Evolutionary conservation across 1,139 yeast genomes (phyloP), one percentile per base, ranked within the genome.

Genomic region (Kodamaea ohmeri): DNA sequence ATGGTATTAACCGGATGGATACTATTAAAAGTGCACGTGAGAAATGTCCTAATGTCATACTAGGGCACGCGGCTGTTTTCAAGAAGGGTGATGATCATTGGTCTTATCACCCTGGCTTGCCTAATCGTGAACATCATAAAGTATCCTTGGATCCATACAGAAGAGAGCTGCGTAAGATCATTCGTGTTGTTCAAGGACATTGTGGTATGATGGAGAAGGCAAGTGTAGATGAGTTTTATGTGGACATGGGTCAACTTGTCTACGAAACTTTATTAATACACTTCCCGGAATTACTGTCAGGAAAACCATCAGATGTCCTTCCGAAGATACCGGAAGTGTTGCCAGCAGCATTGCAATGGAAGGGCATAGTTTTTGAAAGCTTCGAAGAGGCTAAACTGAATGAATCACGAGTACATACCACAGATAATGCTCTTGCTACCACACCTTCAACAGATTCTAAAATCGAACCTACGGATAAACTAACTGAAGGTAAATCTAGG

Each of bases 1-100:
- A 58, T 55, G 97, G 97, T 0, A 81, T 92, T 19, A 70, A 78
- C 20, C 64, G 98, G 42, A 81, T 88, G 81, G 95, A 86, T 52
- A 69, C 76, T 0, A 61, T 88, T 1, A 73, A 73, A 8, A 72
- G 78, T 2, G 96, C 97, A 1, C 65, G 68, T 42, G 60, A 73
- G 44, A 83, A 87, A 56, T 90, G 97, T 49, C 92, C 95, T 1
- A 61, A 72, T 26, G 58, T 92, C 11, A 71, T 84, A 4, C 73
- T 86, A 4, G 92, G 94, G 1, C 98, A 92, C 58, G 96, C 97
- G 0, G 97, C 97, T 0, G 96, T 92, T 1, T 92, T 86, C 65
- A 81, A 77, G 50, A 86, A 83, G 55, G 97, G 97, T 2, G 89
- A 86, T 42, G 74, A 82, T 11, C 74, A 76, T 38, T 92, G 97